These are phyloP conservation scores for Microbotryum intermedium DNA, from an alignment of 1,284 basidiomycete genomes.

Conservation along the genomic window DNA sequence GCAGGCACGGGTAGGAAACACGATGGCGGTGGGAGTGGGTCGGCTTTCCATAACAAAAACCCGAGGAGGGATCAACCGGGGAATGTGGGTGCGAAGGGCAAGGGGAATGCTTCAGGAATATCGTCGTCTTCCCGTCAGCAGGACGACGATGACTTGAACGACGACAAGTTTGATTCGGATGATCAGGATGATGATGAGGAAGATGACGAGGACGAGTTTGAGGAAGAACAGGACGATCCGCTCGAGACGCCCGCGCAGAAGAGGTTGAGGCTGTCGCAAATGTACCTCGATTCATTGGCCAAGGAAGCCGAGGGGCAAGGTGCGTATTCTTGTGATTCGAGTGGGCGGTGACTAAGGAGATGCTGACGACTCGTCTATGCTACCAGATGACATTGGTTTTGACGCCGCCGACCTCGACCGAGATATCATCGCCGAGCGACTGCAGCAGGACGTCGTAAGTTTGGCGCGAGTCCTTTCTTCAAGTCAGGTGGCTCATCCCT, in stretches of 20 bases:
- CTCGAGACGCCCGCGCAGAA: slow-evolving; percentile 85
- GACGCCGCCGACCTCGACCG: slow-evolving; percentile 90
- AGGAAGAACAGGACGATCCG: slow-evolving; percentile 47
- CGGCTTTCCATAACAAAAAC: too few relatives aligned
- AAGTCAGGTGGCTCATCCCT: too few relatives aligned
- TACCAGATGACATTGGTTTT: slow-evolving; percentile 47
- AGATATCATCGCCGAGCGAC: slow-evolving; percentile 77
- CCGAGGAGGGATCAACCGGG: too few relatives aligned
- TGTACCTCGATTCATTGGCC: slow-evolving; percentile 81
- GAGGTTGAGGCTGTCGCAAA: slow-evolving; percentile 74
- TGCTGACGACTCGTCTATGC: not conserved
- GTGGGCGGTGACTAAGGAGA: not conserved
- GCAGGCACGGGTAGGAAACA: too few relatives aligned
- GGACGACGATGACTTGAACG: slow-evolving; percentile 24
- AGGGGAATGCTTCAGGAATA: too few relatives aligned
- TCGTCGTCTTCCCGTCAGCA: too few relatives aligned
- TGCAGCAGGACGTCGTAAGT: slow-evolving; percentile 74
- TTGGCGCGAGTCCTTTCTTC: too few relatives aligned
- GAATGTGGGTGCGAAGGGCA: too few relatives aligned
- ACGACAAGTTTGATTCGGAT: slow-evolving; percentile 23
- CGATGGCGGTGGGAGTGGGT: too few relatives aligned
- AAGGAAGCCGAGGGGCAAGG: slow-evolving; percentile 56
- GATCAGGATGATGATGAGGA: slow-evolving; percentile 7
- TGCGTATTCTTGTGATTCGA: not conserved
- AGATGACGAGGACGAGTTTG: slow-evolving; percentile 13